A percentile compares a stretch with the other conserved stretches of the same genome.
Evolutionary conservation across 768 basidiomycete genomes (phyloP).

Genomic region (Gymnopilus junonius): DNA sequence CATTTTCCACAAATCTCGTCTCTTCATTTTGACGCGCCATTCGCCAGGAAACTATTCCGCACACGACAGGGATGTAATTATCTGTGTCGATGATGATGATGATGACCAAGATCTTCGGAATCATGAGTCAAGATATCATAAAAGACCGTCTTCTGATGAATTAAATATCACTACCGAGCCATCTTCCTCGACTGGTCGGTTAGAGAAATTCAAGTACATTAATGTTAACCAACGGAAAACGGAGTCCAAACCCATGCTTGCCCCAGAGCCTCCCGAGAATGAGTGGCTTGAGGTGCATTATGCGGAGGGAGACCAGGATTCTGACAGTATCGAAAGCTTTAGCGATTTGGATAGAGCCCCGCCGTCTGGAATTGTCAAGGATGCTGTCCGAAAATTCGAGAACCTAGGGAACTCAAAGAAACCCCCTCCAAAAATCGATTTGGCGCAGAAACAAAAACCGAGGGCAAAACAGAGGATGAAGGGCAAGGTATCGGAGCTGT

Average conservation of each 20-base stretch:
- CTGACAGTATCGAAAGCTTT: neutral
- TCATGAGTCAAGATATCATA: neutral
- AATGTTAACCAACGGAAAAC: neutral
- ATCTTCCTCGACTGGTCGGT: neutral
- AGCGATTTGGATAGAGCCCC: neutral
- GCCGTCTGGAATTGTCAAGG: neutral
- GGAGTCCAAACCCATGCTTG: neutral
- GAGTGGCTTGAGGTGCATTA: neutral
- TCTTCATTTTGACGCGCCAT: neutral
- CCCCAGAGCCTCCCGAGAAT: neutral
- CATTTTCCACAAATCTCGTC: neutral
- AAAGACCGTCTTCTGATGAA: conserved; percentile 6
- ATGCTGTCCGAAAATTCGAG: neutral
- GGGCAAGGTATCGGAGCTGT: neutral
- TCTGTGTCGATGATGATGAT: neutral
- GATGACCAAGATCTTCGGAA: neutral
- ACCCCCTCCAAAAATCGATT: neutral
- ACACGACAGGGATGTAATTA: neutral
- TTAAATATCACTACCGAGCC: neutral
- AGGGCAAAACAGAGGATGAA: neutral
- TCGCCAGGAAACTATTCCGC: neutral
- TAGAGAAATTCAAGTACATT: neutral
- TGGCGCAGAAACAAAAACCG: neutral
- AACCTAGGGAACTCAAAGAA: neutral
- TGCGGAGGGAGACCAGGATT: neutral